Conservation (phyloP, 192 early-diverging fungal species). For the Linnemannia schmuckeri region DNA sequence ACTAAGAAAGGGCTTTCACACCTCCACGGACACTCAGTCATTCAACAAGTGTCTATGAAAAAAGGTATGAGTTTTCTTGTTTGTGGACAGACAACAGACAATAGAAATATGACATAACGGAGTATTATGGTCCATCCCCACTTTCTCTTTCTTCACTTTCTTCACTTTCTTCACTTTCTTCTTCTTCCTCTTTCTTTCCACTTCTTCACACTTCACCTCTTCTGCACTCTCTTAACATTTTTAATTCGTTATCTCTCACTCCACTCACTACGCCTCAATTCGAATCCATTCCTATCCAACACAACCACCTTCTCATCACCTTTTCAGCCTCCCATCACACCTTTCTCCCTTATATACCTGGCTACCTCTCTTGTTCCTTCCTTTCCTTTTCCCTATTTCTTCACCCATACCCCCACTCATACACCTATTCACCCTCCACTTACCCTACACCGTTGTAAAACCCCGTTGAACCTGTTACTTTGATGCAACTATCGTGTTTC, state of each 20-base stretch:
- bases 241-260: neutral
- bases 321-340: neutral
- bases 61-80: neutral
- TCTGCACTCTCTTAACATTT: neutral
- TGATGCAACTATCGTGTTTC: slow-evolving; percentile 48
- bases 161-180: neutral
- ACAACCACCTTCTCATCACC: neutral
- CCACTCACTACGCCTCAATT: neutral
- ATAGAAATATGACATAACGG: slow-evolving; percentile 1
- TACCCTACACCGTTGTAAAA: neutral
- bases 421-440: neutral
- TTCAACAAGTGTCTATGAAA: neutral
- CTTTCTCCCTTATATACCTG: too few relatives aligned
- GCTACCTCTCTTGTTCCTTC: neutral
- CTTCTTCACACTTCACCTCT: neutral
- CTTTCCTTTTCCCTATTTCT: neutral
- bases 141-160: neutral
- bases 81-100: neutral
- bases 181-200: neutral
- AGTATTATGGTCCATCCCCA: neutral
- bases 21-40: neutral
- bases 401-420: neutral
- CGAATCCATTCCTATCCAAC: neutral
- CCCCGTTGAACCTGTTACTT: slow-evolving; percentile 14
- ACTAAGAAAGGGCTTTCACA: neutral